These are phyloP conservation scores for Ampelomyces quisqualis DNA, from an alignment of 2,329 filamentous ascomycete genomes.

Conservation along the genomic window DNA sequence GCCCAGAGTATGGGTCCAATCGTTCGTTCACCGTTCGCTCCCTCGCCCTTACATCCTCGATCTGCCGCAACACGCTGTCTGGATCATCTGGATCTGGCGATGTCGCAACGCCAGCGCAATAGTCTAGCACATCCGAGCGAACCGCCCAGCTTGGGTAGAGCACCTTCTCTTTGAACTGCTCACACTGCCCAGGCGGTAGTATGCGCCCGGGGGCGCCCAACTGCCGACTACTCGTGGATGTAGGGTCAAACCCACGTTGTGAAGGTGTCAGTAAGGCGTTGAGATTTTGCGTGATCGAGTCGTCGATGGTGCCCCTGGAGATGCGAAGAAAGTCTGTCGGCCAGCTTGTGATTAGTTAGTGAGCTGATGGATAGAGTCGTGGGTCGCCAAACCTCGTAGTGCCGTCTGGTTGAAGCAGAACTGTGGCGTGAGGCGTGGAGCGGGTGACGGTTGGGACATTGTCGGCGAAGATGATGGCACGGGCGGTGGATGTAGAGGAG, in stretches of 20 bases:
- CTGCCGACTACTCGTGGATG: slow-evolving; percentile 67
- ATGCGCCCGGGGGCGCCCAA: slow-evolving; percentile 53
- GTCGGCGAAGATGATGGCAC: slow-evolving; percentile 8
- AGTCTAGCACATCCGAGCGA: slow-evolving; percentile 79
- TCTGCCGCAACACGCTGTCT: slow-evolving; percentile 66
- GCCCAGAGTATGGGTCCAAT: slow-evolving; percentile 83
- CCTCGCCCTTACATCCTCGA: slow-evolving; percentile 68
- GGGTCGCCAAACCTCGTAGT: slow-evolving; percentile 46
- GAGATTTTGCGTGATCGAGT: slow-evolving; percentile 89
- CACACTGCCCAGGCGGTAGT: slow-evolving; percentile 65
- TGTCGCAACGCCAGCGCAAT: slow-evolving; percentile 85
- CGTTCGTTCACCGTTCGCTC: slow-evolving; percentile 82
- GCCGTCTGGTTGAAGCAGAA: slow-evolving; percentile 56
- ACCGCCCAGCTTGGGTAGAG: slow-evolving; percentile 88
- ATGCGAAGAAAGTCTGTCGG: slow-evolving; percentile 80
- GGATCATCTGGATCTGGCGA: slow-evolving; percentile 86
- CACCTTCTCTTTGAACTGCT: slow-evolving; percentile 70
- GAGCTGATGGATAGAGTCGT: slow-evolving; percentile 12
- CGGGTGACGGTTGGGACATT: slow-evolving; percentile 48
- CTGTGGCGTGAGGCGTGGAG: slow-evolving; percentile 48
- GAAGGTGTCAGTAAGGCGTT: slow-evolving; percentile 84
- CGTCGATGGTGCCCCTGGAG: slow-evolving; percentile 82
- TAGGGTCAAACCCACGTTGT: slow-evolving; percentile 71
- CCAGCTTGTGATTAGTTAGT: slow-evolving; percentile 40
- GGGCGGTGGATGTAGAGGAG: slow-evolving; percentile 11